phyloP scores from a whole-genome alignment of 371 early-diverging fungal genomes.

The Syncephalastrum monosporum region DNA sequence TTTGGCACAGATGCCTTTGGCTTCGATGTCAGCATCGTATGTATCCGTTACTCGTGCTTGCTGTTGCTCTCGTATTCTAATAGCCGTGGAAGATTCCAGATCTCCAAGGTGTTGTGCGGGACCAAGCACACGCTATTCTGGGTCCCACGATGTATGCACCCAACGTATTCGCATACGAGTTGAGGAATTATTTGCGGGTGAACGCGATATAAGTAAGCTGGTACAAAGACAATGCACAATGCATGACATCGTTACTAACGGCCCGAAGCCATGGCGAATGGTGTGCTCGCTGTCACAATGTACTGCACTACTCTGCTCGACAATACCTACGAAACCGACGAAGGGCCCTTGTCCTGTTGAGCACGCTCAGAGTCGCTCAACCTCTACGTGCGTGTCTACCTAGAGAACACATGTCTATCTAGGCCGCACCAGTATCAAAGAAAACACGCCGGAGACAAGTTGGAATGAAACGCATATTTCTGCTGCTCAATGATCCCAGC shows the following conservation, averaged over 20 bases:
- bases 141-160: constrained; percentile 87
- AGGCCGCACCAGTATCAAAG: constrained; percentile 53
- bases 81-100: constrained; percentile 51
- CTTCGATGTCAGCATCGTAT: constrained; percentile 76
- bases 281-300: constrained; percentile 83
- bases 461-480: constrained; percentile 61
- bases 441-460: constrained; percentile 57
- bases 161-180: constrained; percentile 81
- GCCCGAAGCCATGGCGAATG: constrained; percentile 59
- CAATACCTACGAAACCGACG: constrained; percentile 50
- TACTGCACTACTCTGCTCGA: constrained; percentile 74
- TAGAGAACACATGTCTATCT: constrained; percentile 72
- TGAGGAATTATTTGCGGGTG: constrained; percentile 80
- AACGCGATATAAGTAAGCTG: constrained; percentile 39
- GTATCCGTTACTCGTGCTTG: constrained; percentile 2
- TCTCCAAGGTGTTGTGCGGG: constrained; percentile 75
- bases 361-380: constrained; percentile 35
- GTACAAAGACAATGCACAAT: background rate
- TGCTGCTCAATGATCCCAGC: constrained; percentile 55
- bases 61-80: background rate
- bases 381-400: constrained; percentile 74
- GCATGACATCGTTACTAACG: background rate
- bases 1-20: constrained; percentile 85
- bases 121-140: constrained; percentile 72
- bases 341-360: constrained; percentile 36